Evolutionary conservation across 208 protist species (phyloP), one percentile per base, ranked within the genome.

Genomic region (Trypanosoma avium): DNA sequence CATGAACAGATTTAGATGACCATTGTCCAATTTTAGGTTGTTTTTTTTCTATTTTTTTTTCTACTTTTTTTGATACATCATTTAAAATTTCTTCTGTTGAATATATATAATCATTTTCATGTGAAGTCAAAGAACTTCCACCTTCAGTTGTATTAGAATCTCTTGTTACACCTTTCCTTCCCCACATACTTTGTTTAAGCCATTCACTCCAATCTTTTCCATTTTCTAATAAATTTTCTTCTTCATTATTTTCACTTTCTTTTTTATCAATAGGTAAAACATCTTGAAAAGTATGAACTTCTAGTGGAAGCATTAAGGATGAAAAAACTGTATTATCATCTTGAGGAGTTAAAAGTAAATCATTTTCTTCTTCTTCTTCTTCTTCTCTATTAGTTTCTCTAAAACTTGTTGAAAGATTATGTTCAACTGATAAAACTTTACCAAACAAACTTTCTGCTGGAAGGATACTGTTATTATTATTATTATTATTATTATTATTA

Each of bases 101-200:
- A 4, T 2, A 26, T 13, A 5, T 13, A 52, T 3, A 52, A 3
- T 29, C 19, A 29, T 26, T 6, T 27, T 40, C 27, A 22, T 21
- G 22, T 9, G 22, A 10, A 2, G 46, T 7, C 19, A 13, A 30
- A 10, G 36, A 27, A 19, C 13, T 19, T 27, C 36, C n/a, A 21
- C n/a, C 17, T 8, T 26, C 26, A 10, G 4, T 59, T 12, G 5
- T 47, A n/a, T 12, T 9, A 30, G 53, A 46, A 4, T 27, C 21
- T 27, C 53, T 55, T 21, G 32, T 22, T 22, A 63, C n/a, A 17
- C 4, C 4, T 38, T 66, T 17, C n/a, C 15, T n/a, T n/a, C 46
- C 46, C 60, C 42, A 47, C 56, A 62, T 62, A n/a, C 38, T 47
- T 43, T 62, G 5, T 36, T 30, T 62, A 29, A 50, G 24, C 52